Evolutionary conservation across 192 early-diverging fungal species (phyloP).

Genomic region (Neocallimastix lanati): DNA sequence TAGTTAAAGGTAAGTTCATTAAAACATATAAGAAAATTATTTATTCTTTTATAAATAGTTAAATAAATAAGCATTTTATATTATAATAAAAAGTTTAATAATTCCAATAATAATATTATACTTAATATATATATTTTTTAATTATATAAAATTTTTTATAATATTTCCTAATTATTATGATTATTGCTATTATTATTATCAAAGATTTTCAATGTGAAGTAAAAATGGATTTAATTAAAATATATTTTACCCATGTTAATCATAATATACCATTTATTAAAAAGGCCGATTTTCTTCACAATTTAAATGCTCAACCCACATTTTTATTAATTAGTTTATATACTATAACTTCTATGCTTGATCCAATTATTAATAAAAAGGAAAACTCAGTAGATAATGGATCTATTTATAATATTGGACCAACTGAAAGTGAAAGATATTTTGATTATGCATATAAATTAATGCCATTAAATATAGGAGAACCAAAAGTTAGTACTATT

Average conservation of each 20-base stretch:
- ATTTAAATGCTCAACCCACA: not conserved
- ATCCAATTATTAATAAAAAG: not conserved
- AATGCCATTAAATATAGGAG: not conserved
- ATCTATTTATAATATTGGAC: not conserved
- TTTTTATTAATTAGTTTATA: not conserved
- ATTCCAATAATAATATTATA: too few species aligned
- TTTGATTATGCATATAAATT: not conserved
- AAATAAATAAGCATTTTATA: too few species aligned
- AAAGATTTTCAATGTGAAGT: not conserved
- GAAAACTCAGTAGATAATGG: not conserved
- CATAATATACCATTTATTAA: not conserved
- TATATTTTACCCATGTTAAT: not conserved
- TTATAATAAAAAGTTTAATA: too few species aligned
- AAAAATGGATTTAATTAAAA: not conserved
- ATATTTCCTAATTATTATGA: too few species aligned
- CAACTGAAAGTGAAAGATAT: not conserved
- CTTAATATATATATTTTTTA: too few species aligned
- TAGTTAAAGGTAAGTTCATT: not conserved
- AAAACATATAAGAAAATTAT: too few species aligned
- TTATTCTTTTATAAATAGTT: too few species aligned
- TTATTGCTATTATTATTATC: not conserved
- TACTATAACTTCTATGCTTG: not conserved
- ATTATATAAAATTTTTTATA: too few species aligned
- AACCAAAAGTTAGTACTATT: not conserved
- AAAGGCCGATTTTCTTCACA: not conserved